Percentiles rank a stretch among this genome's conserved stretches.
phyloP scores from a whole-genome alignment of 2,329 filamentous ascomycete genomes.

The Xylariomycetidae sp. region DNA sequence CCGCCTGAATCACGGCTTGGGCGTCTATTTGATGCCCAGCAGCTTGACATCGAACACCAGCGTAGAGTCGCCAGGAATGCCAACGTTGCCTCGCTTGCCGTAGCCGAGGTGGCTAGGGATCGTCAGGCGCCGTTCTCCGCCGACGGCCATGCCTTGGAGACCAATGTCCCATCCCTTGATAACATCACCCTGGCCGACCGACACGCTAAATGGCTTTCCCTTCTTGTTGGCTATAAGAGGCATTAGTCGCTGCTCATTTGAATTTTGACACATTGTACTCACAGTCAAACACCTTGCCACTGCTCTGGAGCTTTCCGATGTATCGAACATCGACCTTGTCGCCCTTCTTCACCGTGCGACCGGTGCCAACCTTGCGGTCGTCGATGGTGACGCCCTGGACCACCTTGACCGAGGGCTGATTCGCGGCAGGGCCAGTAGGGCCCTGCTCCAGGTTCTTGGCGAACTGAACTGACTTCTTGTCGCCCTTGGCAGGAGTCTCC shows the following conservation, averaged over 20 bases:
- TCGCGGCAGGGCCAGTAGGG: conserved; percentile 64
- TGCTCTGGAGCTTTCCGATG: conserved; percentile 92
- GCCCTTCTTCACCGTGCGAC: conserved; percentile 81
- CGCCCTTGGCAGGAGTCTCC: conserved; percentile 45
- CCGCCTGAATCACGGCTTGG: too few relatives aligned
- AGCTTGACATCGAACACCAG: conserved; percentile 90
- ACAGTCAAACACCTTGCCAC: conserved; percentile 95
- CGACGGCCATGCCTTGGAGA: conserved; percentile 84
- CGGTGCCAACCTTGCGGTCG: conserved; percentile 87
- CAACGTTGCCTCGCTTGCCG: conserved; percentile 74
- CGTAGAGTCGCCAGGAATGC: conserved; percentile 86
- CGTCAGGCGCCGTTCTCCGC: conserved; percentile 86
- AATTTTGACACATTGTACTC: too few relatives aligned
- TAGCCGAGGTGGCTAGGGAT: conserved; percentile 87
- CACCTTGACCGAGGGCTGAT: conserved; percentile 61
- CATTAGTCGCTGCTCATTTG: conserved; percentile 8
- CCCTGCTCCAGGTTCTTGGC: conserved; percentile 98
- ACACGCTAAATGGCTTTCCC: conserved; percentile 95
- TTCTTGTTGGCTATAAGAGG: conserved; percentile 80
- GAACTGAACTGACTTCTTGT: conserved; percentile 98
- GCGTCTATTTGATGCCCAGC: conserved; percentile 68
- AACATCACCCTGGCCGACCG: conserved; percentile 88
- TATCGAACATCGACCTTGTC: conserved; percentile 92
- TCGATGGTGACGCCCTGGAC: conserved; percentile 89
- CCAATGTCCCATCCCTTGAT: conserved; percentile 99